phyloP scores from a whole-genome alignment of 2,329 filamentous ascomycete genomes.

The Fusarium nanum region DNA sequence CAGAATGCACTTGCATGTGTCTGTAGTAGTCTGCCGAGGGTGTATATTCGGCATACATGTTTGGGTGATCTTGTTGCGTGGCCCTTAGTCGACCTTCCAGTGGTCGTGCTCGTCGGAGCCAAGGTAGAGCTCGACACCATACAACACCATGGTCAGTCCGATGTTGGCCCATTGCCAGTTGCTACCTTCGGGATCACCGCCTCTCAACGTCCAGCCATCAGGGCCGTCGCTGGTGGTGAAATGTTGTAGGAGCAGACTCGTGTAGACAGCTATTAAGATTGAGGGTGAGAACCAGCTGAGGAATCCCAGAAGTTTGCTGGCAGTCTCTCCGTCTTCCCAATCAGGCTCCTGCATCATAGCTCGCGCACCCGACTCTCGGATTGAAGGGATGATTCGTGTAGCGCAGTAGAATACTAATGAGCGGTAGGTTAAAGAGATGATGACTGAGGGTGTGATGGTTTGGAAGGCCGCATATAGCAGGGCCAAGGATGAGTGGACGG shows the following conservation, averaged over 20 bases:
- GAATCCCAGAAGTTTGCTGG: conserved; percentile 82
- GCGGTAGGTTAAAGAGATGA: conserved; percentile 94
- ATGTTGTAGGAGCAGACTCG: conserved; percentile 93
- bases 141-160: conserved; percentile 86
- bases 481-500: conserved; percentile 83
- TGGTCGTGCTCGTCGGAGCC: conserved; percentile 88
- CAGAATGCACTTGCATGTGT: conserved; percentile 14
- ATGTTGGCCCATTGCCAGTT: conserved; percentile 95
- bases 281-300: conserved; percentile 95
- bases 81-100: conserved; percentile 88
- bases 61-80: not conserved
- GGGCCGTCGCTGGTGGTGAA: conserved; percentile 81
- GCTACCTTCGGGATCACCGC: conserved; percentile 82
- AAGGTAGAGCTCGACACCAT: conserved; percentile 89
- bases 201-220: conserved; percentile 85
- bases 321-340: conserved; percentile 85
- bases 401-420: conserved; percentile 96
- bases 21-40: conserved; percentile 16
- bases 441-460: conserved; percentile 93
- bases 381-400: conserved; percentile 93
- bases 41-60: not conserved
- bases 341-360: conserved; percentile 86
- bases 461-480: conserved; percentile 93
- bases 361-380: conserved; percentile 85
- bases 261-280: conserved; percentile 95